Evolutionary conservation across 331 rosid species (phyloP).

Genomic region (Rosa hybrid): DNA sequence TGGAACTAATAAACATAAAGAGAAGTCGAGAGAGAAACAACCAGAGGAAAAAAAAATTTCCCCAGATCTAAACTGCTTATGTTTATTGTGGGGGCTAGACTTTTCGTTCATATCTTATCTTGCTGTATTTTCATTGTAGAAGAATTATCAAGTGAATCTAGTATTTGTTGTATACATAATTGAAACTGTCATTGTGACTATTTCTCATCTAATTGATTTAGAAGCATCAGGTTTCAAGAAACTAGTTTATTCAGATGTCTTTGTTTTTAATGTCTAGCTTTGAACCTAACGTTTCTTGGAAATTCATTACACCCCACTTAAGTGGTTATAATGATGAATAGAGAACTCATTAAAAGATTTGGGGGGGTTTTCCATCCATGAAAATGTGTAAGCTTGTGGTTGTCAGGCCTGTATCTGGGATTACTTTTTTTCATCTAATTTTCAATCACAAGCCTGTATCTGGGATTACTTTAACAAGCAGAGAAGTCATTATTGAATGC

Average conservation of each 20-base stretch:
- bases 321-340: not conserved
- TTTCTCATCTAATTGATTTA: not conserved
- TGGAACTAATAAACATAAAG: no score
- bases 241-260: not conserved
- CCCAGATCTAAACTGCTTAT: no score
- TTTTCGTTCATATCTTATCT: no score
- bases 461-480: constrained; percentile 83
- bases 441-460: constrained; percentile 50
- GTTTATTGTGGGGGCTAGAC: no score
- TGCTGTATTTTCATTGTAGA: no score
- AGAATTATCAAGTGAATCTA: no score
- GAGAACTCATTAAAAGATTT: not conserved
- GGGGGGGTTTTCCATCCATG: not conserved
- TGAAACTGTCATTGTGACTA: not conserved
- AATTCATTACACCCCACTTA: not conserved
- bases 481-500: constrained; percentile 37
- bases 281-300: not conserved
- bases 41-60: no score
- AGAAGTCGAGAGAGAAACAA: no score
- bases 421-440: constrained; percentile 17
- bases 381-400: constrained; percentile 1
- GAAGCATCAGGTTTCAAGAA: not conserved
- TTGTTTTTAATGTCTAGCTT: not conserved
- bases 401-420: constrained; percentile 66
- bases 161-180: no score